These are phyloP conservation scores for Neocatenulostroma microsporum DNA, from an alignment of 2,329 filamentous ascomycete genomes.

Conservation along the genomic window DNA sequence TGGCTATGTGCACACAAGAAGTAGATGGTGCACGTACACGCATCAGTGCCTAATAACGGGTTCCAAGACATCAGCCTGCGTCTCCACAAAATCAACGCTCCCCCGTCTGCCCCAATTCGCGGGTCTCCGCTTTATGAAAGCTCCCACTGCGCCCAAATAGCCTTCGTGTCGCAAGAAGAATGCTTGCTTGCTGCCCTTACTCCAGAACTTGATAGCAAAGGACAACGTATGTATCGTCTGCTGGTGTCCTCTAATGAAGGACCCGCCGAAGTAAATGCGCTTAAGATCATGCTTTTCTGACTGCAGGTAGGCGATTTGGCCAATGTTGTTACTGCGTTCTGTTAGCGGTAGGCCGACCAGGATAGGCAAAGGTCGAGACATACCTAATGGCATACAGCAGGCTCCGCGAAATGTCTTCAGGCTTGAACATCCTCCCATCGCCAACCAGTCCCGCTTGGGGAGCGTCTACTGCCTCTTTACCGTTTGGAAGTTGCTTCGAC, in stretches of 20 bases:
- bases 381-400: slow-evolving; percentile 81
- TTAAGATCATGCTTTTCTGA: slow-evolving; percentile 86
- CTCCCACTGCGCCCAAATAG: slow-evolving; percentile 87
- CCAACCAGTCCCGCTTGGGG: slow-evolving; percentile 26
- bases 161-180: slow-evolving; percentile 95
- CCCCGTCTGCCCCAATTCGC: slow-evolving; percentile 75
- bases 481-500: slow-evolving; percentile 11
- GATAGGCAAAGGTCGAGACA: slow-evolving; percentile 7
- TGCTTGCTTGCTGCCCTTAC: slow-evolving; percentile 83
- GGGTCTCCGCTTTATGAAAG: slow-evolving; percentile 86
- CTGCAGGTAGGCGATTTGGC: slow-evolving; percentile 95
- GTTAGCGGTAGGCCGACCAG: slow-evolving; percentile 20
- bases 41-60: too few relatives aligned
- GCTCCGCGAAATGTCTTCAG: slow-evolving; percentile 81
- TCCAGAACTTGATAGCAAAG: slow-evolving; percentile 98
- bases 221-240: slow-evolving; percentile 97
- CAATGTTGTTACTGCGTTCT: slow-evolving; percentile 76
- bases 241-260: slow-evolving; percentile 89
- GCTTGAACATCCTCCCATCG: slow-evolving; percentile 54
- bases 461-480: slow-evolving; percentile 24
- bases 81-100: slow-evolving; percentile 14
- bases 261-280: slow-evolving; percentile 95
- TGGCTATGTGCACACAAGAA: too few relatives aligned
- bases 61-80: too few relatives aligned
- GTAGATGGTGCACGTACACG: too few relatives aligned